Base-by-base conservation (phyloP, 2,329 filamentous ascomycete species). In the Beauveria asiatica region DNA sequence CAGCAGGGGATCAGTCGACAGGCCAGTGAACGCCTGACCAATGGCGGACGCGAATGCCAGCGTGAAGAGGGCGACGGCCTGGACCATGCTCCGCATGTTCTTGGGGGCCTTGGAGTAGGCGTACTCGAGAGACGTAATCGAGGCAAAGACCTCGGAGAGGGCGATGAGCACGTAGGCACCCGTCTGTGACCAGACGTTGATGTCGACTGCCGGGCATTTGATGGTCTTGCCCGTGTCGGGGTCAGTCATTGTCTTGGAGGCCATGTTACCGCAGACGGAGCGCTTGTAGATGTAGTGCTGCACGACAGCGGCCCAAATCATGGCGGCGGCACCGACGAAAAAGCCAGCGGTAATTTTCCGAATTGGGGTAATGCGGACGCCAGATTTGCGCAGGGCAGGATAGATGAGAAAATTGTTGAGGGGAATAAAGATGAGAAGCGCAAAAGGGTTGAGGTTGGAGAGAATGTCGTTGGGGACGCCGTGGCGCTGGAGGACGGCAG, bases 401-500 rank as follows among this genome's bases (percentile, higher is more conserved):
- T 91, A 92, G 62, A 92, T 68, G 57, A 88, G 52, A 21, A 76
- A 78, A 69, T 92, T 88, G 68, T 84, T 83, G 60, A 92, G 75
- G 0, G 87, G 87, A 52, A 91, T 90, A 67, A 90, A 79, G 66
- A 92, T 86, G 65, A 92, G 83, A 61, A 92, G 81, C 10, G 86
- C 79, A 62, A 92, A 83, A 0, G 88, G 87, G 69, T 92, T 85
- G 45, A 92, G 79, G 73, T 91, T 91, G 64, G 83, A 81, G 65
- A 92, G 79, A 60, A 92, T 78, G 69, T 92, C 88, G 75, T 92
- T 92, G 63, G 89, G 89, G 3, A 92, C 80, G 16, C 87, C 87
- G 64, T 87, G 80, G 3, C 87, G 81, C 30, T 80, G 67, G 86
- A 89, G 86, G 10, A 80, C 80, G 10, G 81, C 80, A 2, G 84